These are phyloP conservation scores for Sclerotinia trifoliorum DNA, from an alignment of 2,329 filamentous ascomycete species.

Conservation along the genomic window DNA sequence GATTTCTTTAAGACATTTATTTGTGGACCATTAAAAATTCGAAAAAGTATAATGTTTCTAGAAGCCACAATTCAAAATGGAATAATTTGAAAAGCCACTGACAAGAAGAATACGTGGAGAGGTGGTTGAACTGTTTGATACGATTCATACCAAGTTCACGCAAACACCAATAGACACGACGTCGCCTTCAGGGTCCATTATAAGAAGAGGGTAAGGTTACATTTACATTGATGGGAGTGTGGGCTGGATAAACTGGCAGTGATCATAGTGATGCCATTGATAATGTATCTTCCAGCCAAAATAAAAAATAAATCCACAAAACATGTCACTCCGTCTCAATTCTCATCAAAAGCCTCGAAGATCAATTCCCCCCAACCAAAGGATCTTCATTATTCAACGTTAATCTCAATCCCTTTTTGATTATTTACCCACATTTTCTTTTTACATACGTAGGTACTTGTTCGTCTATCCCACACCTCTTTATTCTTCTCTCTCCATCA, in stretches of 20 bases:
- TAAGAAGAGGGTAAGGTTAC: background rate
- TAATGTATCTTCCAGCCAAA: background rate
- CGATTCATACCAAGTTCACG: background rate
- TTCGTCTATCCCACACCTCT: background rate
- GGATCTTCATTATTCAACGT: background rate
- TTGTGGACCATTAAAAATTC: background rate
- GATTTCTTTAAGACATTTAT: background rate
- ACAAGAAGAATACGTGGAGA: background rate
- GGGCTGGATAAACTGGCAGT: background rate
- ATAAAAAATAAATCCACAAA: no score
- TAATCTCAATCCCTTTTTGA: background rate
- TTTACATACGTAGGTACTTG: background rate
- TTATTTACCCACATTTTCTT: background rate
- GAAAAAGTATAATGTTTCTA: constrained; percentile 9
- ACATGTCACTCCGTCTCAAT: background rate
- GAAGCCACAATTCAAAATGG: background rate
- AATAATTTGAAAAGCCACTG: background rate
- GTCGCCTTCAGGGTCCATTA: background rate
- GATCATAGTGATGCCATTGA: constrained; percentile 1
- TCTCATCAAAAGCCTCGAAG: background rate
- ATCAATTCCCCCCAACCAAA: background rate
- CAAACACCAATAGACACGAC: background rate
- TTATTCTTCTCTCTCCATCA: background rate
- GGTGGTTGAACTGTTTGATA: background rate
- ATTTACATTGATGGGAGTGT: background rate